Base-by-base conservation (phyloP, 768 basidiomycete species). In the Lactarius hatsudake region DNA sequence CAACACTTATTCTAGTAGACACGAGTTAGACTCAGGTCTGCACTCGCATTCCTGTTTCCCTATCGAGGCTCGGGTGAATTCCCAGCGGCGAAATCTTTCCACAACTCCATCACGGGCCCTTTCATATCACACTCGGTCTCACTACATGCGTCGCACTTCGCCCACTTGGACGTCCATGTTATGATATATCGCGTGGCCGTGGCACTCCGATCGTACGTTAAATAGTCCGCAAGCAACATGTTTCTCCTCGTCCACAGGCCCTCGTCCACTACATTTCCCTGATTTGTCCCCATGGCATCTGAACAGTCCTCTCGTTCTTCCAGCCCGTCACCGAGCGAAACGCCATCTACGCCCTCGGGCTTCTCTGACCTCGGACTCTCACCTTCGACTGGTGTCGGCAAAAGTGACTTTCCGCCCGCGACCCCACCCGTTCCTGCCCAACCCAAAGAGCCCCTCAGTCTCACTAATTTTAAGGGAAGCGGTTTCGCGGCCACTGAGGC, bases 401-500 rank as follows among this genome's bases (percentile, higher is more conserved):
- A 26, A 26, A 53, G 51, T 13, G 26, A 53, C 51, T 3, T 57
- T 18, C 56, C 34, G n/a, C 42, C 26, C 23, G 1, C 26, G 32
- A 13, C 15, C 56, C 18, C 43, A 23, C 56, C 56, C 4, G 4
- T 42, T 7, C 28, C 43, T 15, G 28, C 8, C 9, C 34, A 5
- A 12, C 38, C 48, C n/a, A 30, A 4, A 30, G 42, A 28, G n/a
- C 53, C 30, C 36, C 34, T 38, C 18, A 54, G 66, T 32, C 63
- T 68, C 36, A 54, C 62, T 8, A 10, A 59, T 48, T 53, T 59
- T 18, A 57, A 40, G 36, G 42, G 17, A 36, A 63, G 9, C 8
- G 13, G 40, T 8, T 66, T 15, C 30, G 40, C 65, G 2, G 71
- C 69, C 28, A 71, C 70, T 5, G 71, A 70, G 51, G 56, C 56